Percentiles rank a stretch among this genome's conserved stretches.
Conservation (phyloP, 305 asterid species). For the Fraxinus xanthoxyloides region DNA sequence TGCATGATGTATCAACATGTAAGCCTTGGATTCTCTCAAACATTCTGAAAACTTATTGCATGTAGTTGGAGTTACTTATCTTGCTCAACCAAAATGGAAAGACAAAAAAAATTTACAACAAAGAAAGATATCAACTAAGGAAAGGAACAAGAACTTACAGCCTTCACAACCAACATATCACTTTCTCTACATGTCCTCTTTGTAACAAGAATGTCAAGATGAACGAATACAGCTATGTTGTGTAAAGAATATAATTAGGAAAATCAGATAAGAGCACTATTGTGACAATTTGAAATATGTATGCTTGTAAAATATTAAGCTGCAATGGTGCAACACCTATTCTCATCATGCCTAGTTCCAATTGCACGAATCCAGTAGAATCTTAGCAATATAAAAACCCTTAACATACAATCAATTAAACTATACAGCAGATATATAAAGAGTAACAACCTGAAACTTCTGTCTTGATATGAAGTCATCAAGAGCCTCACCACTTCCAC, state of each 20-base stretch:
- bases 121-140: neutral
- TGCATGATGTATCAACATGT: neutral
- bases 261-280: neutral
- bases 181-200: neutral
- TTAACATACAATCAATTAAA: neutral
- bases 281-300: neutral
- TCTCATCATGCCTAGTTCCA: neutral
- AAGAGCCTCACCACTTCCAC: conserved; percentile 16
- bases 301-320: neutral
- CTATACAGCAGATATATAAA: neutral
- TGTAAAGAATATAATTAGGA: neutral
- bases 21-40: neutral
- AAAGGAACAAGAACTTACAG: neutral
- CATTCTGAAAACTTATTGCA: neutral
- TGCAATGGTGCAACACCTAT: neutral
- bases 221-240: neutral
- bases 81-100: neutral
- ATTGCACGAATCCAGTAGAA: conserved; percentile 1
- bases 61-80: neutral
- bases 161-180: neutral
- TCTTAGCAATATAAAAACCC: conserved; percentile 2
- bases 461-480: conserved; percentile 36
- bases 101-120: neutral
- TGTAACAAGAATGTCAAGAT: neutral
- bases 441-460: conserved; percentile 49